Evolutionary conservation across 2,329 filamentous ascomycete genomes (phyloP).

Genomic region (Aspergillus brasiliensis): DNA sequence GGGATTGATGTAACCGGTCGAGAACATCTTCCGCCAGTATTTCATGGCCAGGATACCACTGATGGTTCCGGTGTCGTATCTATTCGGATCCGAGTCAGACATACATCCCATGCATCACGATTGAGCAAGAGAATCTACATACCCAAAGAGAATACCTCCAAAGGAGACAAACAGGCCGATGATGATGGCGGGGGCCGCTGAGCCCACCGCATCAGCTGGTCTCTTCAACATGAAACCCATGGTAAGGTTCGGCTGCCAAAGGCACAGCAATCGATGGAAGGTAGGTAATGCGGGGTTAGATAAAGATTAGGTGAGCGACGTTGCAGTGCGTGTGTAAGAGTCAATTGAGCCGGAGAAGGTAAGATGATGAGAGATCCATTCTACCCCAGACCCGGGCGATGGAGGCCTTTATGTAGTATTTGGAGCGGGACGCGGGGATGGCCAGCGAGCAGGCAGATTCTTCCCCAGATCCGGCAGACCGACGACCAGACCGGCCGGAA

Average conservation of each 20-base stretch:
- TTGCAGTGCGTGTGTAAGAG: neutral
- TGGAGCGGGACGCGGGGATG: neutral
- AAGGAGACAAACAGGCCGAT: slow-evolving; percentile 62
- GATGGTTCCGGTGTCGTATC: slow-evolving; percentile 59
- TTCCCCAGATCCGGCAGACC: slow-evolving; percentile 10
- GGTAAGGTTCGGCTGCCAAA: neutral
- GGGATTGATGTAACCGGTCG: slow-evolving; percentile 38
- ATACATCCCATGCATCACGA: too few relatives aligned
- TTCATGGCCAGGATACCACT: slow-evolving; percentile 54
- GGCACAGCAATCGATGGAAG: neutral
- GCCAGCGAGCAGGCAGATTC: slow-evolving; percentile 7
- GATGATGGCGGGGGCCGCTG: slow-evolving; percentile 52
- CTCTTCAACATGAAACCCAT: slow-evolving; percentile 51
- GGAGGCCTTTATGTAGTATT: slow-evolving; percentile 12
- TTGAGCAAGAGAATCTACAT: slow-evolving; percentile 36
- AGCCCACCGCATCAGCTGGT: slow-evolving; percentile 49
- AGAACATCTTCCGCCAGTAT: slow-evolving; percentile 43
- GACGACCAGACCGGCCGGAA: slow-evolving; percentile 13
- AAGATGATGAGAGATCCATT: slow-evolving; percentile 2
- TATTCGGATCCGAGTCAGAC: slow-evolving; percentile 9
- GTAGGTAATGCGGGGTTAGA: neutral
- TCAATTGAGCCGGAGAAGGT: neutral
- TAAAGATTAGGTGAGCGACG: neutral
- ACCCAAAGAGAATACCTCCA: slow-evolving; percentile 61
- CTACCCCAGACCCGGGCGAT: neutral